Conservation (phyloP, 2,329 filamentous ascomycete genomes). For the Talaromyces albobiverticillius region DNA sequence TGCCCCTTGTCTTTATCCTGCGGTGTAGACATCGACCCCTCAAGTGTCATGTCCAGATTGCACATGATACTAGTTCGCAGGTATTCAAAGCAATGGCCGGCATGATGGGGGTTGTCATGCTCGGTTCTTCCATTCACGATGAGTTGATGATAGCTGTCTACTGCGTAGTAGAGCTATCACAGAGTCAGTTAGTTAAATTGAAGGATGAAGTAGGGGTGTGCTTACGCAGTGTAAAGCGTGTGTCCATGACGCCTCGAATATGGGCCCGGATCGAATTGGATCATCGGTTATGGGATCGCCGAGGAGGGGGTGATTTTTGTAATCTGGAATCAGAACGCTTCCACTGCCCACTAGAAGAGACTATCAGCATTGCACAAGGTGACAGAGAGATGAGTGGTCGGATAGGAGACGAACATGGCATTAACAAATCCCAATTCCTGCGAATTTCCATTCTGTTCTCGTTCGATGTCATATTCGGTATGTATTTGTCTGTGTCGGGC, state of each 20-base stretch:
- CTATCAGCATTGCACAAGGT: neutral
- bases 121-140: constrained; percentile 7
- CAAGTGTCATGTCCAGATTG: constrained; percentile 12
- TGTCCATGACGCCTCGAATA: constrained; percentile 11
- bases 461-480: constrained; percentile 11
- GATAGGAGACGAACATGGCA: constrained; percentile 4
- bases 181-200: neutral
- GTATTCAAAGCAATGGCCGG: constrained; percentile 11
- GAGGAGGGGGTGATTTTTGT: constrained; percentile 8
- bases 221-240: constrained; percentile 11
- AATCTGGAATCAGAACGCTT: constrained; percentile 7
- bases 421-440: constrained; percentile 8
- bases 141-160: constrained; percentile 10
- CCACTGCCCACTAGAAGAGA: constrained; percentile 3
- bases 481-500: constrained; percentile 5
- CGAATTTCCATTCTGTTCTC: constrained; percentile 10
- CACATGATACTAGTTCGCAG: constrained; percentile 11
- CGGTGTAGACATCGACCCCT: constrained; percentile 12
- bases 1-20: constrained; percentile 8
- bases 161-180: constrained; percentile 7
- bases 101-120: constrained; percentile 7
- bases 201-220: neutral
- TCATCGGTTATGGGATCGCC: constrained; percentile 11
- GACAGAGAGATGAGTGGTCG: neutral
- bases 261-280: constrained; percentile 5